Percentiles rank a stretch among this genome's conserved stretches.
phyloP scores from a whole-genome alignment of 2,329 filamentous ascomycete genomes.

The Lasiodiplodia theobromae region DNA sequence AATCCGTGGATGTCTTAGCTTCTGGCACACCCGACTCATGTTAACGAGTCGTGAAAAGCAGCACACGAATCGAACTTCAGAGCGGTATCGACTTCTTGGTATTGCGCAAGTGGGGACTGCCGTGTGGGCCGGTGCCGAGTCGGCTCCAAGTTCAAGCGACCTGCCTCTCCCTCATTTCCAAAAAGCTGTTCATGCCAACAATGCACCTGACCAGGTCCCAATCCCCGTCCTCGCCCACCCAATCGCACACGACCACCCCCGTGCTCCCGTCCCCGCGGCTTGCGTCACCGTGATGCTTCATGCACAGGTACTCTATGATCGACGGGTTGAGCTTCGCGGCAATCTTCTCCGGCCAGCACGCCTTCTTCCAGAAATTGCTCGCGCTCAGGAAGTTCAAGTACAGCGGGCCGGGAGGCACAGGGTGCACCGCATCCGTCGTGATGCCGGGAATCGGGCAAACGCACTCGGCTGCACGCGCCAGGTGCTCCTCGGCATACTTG shows the following conservation, averaged over 20 bases:
- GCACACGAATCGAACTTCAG: not conserved
- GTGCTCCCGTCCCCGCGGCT: constrained; percentile 74
- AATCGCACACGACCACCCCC: constrained; percentile 91
- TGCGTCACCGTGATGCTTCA: constrained; percentile 51
- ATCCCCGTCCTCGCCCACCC: constrained; percentile 84
- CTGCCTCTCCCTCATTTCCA: constrained; percentile 17
- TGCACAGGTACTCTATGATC: constrained; percentile 65
- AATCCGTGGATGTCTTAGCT: not conserved
- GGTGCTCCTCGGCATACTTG: constrained; percentile 72
- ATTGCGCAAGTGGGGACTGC: not conserved
- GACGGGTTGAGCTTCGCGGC: constrained; percentile 87
- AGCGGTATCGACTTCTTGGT: not conserved
- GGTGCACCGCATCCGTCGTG: constrained; percentile 47
- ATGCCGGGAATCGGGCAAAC: constrained; percentile 49
- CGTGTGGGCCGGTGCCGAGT: not conserved
- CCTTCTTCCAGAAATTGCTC: constrained; percentile 91
- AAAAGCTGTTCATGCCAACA: constrained; percentile 80
- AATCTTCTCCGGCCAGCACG: constrained; percentile 93
- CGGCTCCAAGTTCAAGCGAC: constrained; percentile 4
- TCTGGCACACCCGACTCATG: not conserved
- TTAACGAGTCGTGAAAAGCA: not conserved
- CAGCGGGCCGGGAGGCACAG: constrained; percentile 65
- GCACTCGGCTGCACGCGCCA: constrained; percentile 68
- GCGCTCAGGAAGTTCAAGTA: constrained; percentile 91
- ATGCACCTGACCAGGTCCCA: constrained; percentile 91